Conservation (phyloP, 2,329 filamentous ascomycete genomes). For the Cytospora paraplurivora region DNA sequence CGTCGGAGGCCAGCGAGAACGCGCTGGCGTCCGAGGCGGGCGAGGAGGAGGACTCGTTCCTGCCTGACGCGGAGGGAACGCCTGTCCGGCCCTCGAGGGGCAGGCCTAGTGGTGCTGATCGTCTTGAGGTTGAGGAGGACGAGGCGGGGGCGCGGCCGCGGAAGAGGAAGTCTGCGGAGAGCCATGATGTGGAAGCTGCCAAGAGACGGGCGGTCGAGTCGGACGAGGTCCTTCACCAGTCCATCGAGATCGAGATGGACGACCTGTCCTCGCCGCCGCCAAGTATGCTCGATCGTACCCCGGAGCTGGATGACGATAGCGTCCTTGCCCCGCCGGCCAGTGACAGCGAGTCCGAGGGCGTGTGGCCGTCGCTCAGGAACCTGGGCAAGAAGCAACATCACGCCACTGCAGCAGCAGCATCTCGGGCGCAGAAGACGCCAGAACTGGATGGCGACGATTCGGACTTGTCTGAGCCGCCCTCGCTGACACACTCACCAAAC, state of each 20-base stretch:
- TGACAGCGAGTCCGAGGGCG: constrained; percentile 48
- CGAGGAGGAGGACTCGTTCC: constrained; percentile 36
- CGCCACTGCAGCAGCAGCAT: constrained; percentile 30
- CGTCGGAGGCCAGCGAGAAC: constrained; percentile 29
- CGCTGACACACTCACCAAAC: constrained; percentile 68
- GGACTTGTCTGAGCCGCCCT: constrained; percentile 64
- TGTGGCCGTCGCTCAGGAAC: constrained; percentile 56
- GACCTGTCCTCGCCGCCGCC: constrained; percentile 40
- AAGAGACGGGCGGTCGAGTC: constrained; percentile 35
- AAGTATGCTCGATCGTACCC: constrained; percentile 33
- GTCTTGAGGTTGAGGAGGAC: not conserved
- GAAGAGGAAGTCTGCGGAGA: constrained; percentile 60
- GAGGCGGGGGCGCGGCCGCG: constrained; percentile 40
- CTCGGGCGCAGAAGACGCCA: constrained; percentile 41
- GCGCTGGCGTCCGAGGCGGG: constrained; percentile 24
- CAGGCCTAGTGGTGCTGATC: constrained; percentile 17
- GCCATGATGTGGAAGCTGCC: constrained; percentile 40
- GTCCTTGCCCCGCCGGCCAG: constrained; percentile 59
- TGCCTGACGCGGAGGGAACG: constrained; percentile 36
- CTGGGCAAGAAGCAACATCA: constrained; percentile 48
- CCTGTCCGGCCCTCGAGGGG: constrained; percentile 30
- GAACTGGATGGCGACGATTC: constrained; percentile 48
- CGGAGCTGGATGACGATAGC: constrained; percentile 47
- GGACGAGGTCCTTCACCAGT: constrained; percentile 33
- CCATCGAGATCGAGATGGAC: constrained; percentile 32